Percentiles rank a stretch among this genome's conserved stretches.
Evolutionary conservation across 805 yeast genomes (phyloP).

Genomic region (Yarrowia sp.): DNA sequence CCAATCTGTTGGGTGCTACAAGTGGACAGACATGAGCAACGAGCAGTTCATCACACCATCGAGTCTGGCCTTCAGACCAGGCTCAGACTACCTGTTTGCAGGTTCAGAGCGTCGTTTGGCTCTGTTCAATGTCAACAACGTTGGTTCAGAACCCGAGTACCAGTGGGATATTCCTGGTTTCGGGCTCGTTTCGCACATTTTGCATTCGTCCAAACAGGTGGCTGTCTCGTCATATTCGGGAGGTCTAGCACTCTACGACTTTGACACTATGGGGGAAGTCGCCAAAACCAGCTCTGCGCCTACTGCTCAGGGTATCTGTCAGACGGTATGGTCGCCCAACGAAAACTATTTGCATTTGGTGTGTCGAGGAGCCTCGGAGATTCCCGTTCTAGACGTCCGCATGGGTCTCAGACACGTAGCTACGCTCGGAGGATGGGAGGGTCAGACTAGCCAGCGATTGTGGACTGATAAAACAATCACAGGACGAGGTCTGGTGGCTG

Average conservation of each 20-base stretch:
- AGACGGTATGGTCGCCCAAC: slow-evolving; percentile 43
- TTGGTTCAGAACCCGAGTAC: slow-evolving; percentile 40
- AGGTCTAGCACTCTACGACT: slow-evolving; percentile 3
- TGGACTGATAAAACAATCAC: slow-evolving; percentile 35
- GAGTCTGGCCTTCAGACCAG: slow-evolving; percentile 6
- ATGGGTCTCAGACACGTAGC: slow-evolving; percentile 42
- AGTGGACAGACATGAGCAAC: slow-evolving; percentile 35
- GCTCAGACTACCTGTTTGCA: slow-evolving; percentile 31
- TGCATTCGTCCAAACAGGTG: slow-evolving; percentile 13
- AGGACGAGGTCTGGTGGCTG: slow-evolving; percentile 40
- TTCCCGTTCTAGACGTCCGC: slow-evolving; percentile 44
- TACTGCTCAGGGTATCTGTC: slow-evolving; percentile 42
- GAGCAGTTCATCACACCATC: slow-evolving; percentile 26
- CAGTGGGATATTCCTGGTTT: slow-evolving; percentile 30
- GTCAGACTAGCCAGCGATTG: slow-evolving; percentile 44
- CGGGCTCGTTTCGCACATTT: slow-evolving; percentile 3
- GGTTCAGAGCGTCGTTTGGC: slow-evolving; percentile 31
- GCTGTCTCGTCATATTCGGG: slow-evolving; percentile 20
- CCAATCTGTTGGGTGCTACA: slow-evolving; percentile 27
- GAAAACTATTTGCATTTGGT: slow-evolving; percentile 42
- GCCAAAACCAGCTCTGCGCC: slow-evolving; percentile 33
- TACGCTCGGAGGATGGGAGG: slow-evolving; percentile 41
- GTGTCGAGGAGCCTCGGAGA: slow-evolving; percentile 40
- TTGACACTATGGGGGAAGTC: slow-evolving; percentile 1
- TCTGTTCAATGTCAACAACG: slow-evolving; percentile 21